A percentile compares a stretch with the other conserved stretches of the same genome.
Evolutionary conservation across 2,329 filamentous ascomycete species (phyloP).

Genomic region (Diaporthe sp.): DNA sequence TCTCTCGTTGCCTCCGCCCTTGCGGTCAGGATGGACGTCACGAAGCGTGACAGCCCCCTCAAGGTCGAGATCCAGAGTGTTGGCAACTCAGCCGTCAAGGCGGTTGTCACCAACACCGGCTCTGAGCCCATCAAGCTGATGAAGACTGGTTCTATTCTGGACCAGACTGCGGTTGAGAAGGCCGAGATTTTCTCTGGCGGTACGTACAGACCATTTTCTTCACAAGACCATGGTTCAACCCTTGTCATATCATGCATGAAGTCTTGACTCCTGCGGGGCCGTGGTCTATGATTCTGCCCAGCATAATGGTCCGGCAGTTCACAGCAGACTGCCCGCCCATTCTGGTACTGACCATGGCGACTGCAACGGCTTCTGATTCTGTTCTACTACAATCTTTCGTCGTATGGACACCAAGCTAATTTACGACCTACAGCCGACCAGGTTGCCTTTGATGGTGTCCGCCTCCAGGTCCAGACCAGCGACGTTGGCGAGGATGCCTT

Average conservation of each 20-base stretch:
- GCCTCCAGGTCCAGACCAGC: slow-evolving; percentile 61
- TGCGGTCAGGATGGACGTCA: slow-evolving; percentile 40
- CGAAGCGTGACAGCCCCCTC: slow-evolving; percentile 55
- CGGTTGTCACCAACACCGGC: slow-evolving; percentile 67
- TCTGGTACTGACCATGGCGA: no score
- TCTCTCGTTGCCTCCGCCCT: slow-evolving; percentile 52
- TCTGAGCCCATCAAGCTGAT: slow-evolving; percentile 64
- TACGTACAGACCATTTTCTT: slow-evolving; percentile 48
- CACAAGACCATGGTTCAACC: not conserved
- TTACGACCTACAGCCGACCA: slow-evolving; percentile 51
- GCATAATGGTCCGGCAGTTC: not conserved
- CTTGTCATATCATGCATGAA: not conserved
- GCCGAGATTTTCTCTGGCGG: slow-evolving; percentile 63
- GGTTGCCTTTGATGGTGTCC: slow-evolving; percentile 67
- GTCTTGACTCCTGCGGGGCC: not conserved
- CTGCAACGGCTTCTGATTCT: not conserved
- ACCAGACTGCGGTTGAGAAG: slow-evolving; percentile 67
- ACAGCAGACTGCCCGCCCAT: not conserved
- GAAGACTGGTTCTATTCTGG: slow-evolving; percentile 67
- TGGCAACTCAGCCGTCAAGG: slow-evolving; percentile 68
- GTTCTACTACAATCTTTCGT: not conserved
- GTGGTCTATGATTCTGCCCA: slow-evolving; percentile 19
- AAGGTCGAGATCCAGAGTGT: slow-evolving; percentile 62
- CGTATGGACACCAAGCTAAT: not conserved
- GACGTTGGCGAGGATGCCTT: slow-evolving; percentile 64